Conservation (phyloP, 1,284 basidiomycete genomes). For the Chiua sp. region DNA sequence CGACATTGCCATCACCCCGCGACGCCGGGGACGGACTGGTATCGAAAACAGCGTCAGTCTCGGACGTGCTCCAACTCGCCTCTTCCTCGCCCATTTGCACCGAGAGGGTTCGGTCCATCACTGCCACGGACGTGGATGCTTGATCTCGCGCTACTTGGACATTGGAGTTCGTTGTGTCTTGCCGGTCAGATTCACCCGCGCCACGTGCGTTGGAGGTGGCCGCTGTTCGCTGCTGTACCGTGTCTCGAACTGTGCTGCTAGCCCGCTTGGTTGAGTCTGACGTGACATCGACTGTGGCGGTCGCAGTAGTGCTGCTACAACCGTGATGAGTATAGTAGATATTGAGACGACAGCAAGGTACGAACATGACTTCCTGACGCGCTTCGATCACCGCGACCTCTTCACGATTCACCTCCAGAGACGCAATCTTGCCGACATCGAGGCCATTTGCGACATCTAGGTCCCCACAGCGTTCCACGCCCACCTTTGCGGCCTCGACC, state of each 20-base stretch:
- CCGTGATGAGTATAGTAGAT: slow-evolving; percentile 1
- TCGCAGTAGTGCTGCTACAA: neutral
- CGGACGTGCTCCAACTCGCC: neutral
- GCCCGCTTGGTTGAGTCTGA: neutral
- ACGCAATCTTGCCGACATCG: too few relatives aligned
- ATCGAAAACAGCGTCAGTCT: neutral
- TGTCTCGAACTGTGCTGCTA: too few relatives aligned
- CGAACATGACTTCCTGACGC: slow-evolving; percentile 1
- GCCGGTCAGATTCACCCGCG: neutral
- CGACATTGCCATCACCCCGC: too few relatives aligned
- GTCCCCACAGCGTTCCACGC: too few relatives aligned
- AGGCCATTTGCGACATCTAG: too few relatives aligned
- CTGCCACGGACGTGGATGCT: neutral
- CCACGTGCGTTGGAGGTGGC: neutral
- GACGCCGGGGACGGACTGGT: neutral
- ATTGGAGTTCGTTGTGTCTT: too few relatives aligned
- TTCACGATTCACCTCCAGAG: neutral
- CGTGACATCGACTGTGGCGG: neutral
- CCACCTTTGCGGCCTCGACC: neutral
- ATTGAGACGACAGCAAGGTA: neutral
- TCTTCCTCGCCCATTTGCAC: neutral
- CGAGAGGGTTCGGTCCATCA: neutral
- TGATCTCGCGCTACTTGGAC: neutral
- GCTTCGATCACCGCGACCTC: neutral
- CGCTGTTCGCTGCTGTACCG: neutral